phyloP scores from a whole-genome alignment of 371 early-diverging fungal genomes.

The Coemansia sp. region DNA sequence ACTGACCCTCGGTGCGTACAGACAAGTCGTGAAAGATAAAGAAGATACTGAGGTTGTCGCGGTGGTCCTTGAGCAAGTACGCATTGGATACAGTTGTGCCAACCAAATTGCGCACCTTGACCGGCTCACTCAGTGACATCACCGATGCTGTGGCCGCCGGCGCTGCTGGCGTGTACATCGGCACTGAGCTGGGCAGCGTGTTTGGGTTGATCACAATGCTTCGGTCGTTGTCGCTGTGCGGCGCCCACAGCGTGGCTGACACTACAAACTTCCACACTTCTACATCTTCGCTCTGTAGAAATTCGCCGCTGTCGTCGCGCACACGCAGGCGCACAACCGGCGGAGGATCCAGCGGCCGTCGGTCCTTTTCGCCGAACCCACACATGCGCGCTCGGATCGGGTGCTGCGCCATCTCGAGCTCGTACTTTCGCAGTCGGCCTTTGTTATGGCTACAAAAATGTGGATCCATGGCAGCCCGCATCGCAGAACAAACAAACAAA shows the following conservation, averaged over 20 bases:
- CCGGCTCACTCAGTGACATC: constrained; percentile 52
- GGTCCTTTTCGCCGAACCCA: constrained; percentile 69
- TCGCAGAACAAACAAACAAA: too few relatives aligned
- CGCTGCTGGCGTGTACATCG: constrained; percentile 43
- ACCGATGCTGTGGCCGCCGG: constrained; percentile 32
- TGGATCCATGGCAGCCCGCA: not conserved
- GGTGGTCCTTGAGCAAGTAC: constrained; percentile 62
- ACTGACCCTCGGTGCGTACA: constrained; percentile 57
- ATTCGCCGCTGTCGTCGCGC: constrained; percentile 42
- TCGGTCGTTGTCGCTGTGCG: constrained; percentile 54
- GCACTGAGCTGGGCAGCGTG: constrained; percentile 53
- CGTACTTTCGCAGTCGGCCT: constrained; percentile 43
- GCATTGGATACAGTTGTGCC: constrained; percentile 74
- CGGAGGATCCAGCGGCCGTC: constrained; percentile 74
- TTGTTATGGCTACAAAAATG: constrained; percentile 21
- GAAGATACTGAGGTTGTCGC: constrained; percentile 68
- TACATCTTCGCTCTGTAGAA: constrained; percentile 49
- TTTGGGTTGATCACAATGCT: constrained; percentile 62
- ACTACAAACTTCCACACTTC: constrained; percentile 55
- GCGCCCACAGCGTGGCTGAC: constrained; percentile 65
- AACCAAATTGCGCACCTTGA: constrained; percentile 63
- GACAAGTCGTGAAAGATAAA: constrained; percentile 58
- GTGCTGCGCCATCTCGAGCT: constrained; percentile 60
- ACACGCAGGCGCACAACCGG: constrained; percentile 63
- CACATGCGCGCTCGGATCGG: constrained; percentile 70